Evolutionary conservation across 2,329 filamentous ascomycete genomes (phyloP).

Genomic region (Acrocalymma vagum): DNA sequence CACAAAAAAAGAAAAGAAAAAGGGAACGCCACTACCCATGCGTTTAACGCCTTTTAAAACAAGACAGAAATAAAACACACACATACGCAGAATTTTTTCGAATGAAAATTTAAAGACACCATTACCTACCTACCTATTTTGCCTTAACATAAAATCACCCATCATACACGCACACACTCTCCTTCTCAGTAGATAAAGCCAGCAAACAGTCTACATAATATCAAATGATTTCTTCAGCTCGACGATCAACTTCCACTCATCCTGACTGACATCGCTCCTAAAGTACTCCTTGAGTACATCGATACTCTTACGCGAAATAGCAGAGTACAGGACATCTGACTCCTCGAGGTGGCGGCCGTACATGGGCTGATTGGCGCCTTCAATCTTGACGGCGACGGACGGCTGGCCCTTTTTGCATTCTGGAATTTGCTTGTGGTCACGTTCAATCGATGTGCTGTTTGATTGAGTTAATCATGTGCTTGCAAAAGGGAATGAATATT

Average conservation of each 20-base stretch:
- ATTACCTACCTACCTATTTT: too few relatives aligned
- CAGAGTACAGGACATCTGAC: slow-evolving; percentile 84
- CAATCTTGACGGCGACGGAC: slow-evolving; percentile 98
- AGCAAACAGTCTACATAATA: slow-evolving; percentile 57
- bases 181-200: background rate
- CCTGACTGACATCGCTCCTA: slow-evolving; percentile 82
- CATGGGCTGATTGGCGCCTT: slow-evolving; percentile 88
- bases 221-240: slow-evolving; percentile 96
- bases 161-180: background rate
- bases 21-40: slow-evolving; percentile 1
- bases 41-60: background rate
- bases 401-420: slow-evolving; percentile 96
- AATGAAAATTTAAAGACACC: background rate
- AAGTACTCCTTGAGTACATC: slow-evolving; percentile 98
- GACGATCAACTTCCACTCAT: slow-evolving; percentile 94
- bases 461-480: slow-evolving; percentile 19
- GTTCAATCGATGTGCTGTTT: slow-evolving; percentile 87
- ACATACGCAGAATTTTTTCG: background rate
- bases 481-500: background rate
- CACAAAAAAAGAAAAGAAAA: background rate
- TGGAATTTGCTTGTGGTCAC: slow-evolving; percentile 93
- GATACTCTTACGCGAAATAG: slow-evolving; percentile 87
- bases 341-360: slow-evolving; percentile 97
- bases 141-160: background rate
- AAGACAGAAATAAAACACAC: background rate